Evolutionary conservation across 352 stramenopile genomes (phyloP).

Genomic region (Phytophthora pseudosyringae): DNA sequence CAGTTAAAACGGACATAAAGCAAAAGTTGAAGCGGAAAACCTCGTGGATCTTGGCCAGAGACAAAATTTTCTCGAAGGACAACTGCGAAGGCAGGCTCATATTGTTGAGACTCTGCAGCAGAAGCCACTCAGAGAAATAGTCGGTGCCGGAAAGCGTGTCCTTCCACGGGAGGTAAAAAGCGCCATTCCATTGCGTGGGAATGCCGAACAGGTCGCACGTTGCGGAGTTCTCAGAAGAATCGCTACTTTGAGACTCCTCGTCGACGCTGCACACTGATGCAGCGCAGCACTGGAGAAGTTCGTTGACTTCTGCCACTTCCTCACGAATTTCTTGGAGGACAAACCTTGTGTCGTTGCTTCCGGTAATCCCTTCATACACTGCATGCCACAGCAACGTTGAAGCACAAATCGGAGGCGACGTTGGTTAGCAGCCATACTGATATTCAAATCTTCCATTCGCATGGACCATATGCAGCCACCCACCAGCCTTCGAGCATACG

Average conservation of each 20-base stretch:
- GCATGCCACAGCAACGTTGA: neutral
- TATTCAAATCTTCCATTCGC: neutral
- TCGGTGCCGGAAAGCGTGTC: conserved; percentile 70
- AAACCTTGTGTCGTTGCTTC: conserved; percentile 63
- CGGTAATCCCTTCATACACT: conserved; percentile 79
- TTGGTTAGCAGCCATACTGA: neutral
- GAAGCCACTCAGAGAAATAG: conserved; percentile 82
- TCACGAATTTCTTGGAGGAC: conserved; percentile 62
- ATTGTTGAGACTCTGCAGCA: conserved; percentile 81
- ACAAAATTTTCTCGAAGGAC: conserved; percentile 67
- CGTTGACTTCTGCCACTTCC: conserved; percentile 64
- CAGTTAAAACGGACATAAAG: conserved; percentile 1
- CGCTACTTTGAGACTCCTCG: neutral
- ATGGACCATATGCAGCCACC: neutral
- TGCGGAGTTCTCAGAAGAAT: conserved; percentile 5
- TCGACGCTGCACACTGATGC: conserved; percentile 47
- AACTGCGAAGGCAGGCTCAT: conserved; percentile 71
- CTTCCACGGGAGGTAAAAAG: conserved; percentile 80
- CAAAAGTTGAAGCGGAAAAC: conserved; percentile 22
- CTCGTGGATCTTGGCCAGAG: conserved; percentile 65
- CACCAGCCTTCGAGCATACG: conserved; percentile 68
- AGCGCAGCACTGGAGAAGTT: conserved; percentile 69
- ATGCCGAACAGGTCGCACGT: conserved; percentile 71
- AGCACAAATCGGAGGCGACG: neutral
- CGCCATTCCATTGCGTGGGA: conserved; percentile 67